Conservation (phyloP, 352 stramenopile genomes). For the Phytophthora niederhauseri region DNA sequence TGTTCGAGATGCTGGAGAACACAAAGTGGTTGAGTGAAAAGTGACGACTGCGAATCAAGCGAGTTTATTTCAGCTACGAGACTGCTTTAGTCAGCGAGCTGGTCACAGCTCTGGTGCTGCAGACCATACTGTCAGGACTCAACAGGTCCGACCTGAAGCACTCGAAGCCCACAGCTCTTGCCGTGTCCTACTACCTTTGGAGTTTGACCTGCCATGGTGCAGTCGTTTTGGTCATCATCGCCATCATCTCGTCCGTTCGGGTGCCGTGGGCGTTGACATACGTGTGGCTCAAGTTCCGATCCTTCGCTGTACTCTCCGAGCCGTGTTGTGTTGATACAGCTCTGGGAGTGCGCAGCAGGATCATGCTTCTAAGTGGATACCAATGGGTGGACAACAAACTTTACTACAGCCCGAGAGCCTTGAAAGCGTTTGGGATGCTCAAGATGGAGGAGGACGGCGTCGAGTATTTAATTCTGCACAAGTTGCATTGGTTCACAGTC, state of each 20-base stretch:
- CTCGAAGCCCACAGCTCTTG: not conserved
- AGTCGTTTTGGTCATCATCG: slow-evolving; percentile 13
- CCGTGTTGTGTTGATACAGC: slow-evolving; percentile 19
- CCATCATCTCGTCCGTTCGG: slow-evolving; percentile 5
- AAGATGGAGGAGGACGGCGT: slow-evolving; percentile 4
- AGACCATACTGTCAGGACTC: slow-evolving; percentile 1
- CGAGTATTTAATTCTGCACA: slow-evolving; percentile 12
- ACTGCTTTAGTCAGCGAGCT: slow-evolving; percentile 5
- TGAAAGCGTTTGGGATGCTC: slow-evolving; percentile 16
- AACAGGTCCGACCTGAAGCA: slow-evolving; percentile 15
- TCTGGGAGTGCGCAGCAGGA: slow-evolving; percentile 11
- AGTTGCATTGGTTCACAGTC: slow-evolving; percentile 10
- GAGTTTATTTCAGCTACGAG: slow-evolving; percentile 15
- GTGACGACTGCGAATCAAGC: not conserved
- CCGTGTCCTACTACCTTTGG: slow-evolving; percentile 19
- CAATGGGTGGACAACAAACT: slow-evolving; percentile 1
- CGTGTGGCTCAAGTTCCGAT: slow-evolving; percentile 9
- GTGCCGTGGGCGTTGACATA: slow-evolving; percentile 3
- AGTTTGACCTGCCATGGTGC: slow-evolving; percentile 13
- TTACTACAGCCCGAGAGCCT: slow-evolving; percentile 7
- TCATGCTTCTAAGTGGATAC: slow-evolving; percentile 8
- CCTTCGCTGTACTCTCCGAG: slow-evolving; percentile 5
- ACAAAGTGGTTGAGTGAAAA: slow-evolving; percentile 1
- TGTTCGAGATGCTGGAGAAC: slow-evolving; percentile 14
- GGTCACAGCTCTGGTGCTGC: not conserved